These are phyloP conservation scores for Pichia manshurica DNA, from an alignment of 805 yeast genomes.

Conservation along the genomic window DNA sequence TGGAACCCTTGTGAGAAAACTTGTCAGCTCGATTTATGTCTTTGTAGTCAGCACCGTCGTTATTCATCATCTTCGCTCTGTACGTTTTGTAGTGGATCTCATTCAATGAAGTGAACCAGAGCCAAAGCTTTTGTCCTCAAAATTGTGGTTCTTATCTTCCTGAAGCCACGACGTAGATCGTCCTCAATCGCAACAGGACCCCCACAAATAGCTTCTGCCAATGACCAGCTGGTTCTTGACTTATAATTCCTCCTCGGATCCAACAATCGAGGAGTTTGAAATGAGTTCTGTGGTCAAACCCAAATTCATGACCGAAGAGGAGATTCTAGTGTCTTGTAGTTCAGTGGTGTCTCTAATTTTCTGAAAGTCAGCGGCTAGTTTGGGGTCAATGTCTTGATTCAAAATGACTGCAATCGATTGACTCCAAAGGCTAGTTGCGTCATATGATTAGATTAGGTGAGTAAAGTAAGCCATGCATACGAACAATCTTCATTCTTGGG, in stretches of 20 bases:
- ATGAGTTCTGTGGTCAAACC: constrained; percentile 70
- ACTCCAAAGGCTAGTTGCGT: constrained; percentile 73
- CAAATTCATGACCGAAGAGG: constrained; percentile 74
- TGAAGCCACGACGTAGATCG: constrained; percentile 79
- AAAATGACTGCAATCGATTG: constrained; percentile 87
- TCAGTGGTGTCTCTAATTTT: constrained; percentile 78
- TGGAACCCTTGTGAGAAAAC: constrained; percentile 37
- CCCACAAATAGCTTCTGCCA: constrained; percentile 89
- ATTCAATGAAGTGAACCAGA: constrained; percentile 69
- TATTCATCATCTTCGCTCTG: constrained; percentile 66
- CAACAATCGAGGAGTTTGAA: constrained; percentile 79
- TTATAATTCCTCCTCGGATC: constrained; percentile 67
- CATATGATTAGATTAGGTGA: no score
- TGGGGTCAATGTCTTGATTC: constrained; percentile 79
- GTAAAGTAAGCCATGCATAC: constrained; percentile 78
- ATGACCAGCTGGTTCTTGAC: constrained; percentile 58
- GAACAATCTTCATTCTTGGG: constrained; percentile 89
- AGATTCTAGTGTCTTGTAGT: constrained; percentile 76
- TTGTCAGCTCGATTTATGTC: constrained; percentile 18
- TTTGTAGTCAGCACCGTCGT: constrained; percentile 19
- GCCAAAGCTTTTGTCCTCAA: constrained; percentile 82
- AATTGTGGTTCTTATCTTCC: constrained; percentile 69
- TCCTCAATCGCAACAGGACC: constrained; percentile 85
- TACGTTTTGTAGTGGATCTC: constrained; percentile 76
- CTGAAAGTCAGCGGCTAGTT: constrained; percentile 58